These are phyloP conservation scores for Aspergillus sp. DNA, from an alignment of 2,329 filamentous ascomycete genomes.

Conservation along the genomic window DNA sequence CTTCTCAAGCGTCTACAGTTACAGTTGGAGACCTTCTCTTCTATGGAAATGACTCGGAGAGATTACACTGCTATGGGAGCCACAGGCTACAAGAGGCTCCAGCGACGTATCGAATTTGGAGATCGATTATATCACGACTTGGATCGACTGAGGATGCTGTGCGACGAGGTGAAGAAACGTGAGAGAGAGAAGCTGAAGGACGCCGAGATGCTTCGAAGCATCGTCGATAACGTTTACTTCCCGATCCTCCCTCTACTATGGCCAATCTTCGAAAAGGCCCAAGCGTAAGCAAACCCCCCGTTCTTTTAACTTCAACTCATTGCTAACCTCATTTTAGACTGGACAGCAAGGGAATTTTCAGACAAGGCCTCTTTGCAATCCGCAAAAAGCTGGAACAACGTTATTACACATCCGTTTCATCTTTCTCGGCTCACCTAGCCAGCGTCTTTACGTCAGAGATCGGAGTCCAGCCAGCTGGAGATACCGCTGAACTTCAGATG, in stretches of 20 bases:
- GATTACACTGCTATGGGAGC: constrained; percentile 96
- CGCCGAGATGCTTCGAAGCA: constrained; percentile 70
- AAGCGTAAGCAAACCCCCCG: constrained; percentile 64
- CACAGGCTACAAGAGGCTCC: constrained; percentile 72
- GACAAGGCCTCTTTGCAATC: constrained; percentile 53
- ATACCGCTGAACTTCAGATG: constrained; percentile 50
- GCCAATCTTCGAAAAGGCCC: constrained; percentile 76
- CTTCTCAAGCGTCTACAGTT: constrained; percentile 89
- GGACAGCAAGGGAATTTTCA: constrained; percentile 55
- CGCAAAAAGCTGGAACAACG: constrained; percentile 56
- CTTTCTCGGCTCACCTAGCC: constrained; percentile 61
- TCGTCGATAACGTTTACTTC: constrained; percentile 90
- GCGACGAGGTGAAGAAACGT: constrained; percentile 69
- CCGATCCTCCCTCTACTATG: constrained; percentile 75
- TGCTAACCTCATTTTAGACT: constrained; percentile 37
- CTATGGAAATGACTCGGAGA: constrained; percentile 92
- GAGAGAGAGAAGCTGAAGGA: constrained; percentile 77
- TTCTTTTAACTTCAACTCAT: neutral
- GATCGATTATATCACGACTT: constrained; percentile 66
- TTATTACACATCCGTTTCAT: constrained; percentile 59
- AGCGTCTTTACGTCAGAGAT: constrained; percentile 57
- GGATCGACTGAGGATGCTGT: constrained; percentile 69
- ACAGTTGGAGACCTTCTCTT: constrained; percentile 94
- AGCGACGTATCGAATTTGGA: constrained; percentile 85
- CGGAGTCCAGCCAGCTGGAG: constrained; percentile 48